These are phyloP conservation scores for Styphnolobium japonicum DNA, from an alignment of 306 rosid species.

Conservation along the genomic window DNA sequence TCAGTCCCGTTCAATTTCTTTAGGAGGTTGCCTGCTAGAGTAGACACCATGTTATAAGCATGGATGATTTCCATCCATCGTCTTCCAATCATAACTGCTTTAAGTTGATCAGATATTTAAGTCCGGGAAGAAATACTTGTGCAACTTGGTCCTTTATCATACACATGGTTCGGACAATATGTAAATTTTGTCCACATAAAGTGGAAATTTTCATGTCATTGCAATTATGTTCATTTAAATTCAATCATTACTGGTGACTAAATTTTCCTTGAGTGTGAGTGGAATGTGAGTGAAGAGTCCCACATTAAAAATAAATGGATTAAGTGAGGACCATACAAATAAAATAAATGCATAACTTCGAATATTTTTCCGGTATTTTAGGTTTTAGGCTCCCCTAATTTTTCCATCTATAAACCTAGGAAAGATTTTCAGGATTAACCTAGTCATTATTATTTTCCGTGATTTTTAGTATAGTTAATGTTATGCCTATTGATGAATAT, in stretches of 20 bases:
- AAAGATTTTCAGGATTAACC: no score
- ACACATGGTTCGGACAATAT: neutral
- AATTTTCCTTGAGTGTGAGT: no score
- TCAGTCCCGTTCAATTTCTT: constrained; percentile 73
- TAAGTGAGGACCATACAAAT: no score
- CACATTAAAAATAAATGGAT: no score
- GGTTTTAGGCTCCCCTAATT: no score
- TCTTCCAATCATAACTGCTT: neutral
- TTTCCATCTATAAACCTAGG: neutral
- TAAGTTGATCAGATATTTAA: neutral
- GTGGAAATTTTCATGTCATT: neutral
- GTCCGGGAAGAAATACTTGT: neutral
- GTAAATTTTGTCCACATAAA: neutral
- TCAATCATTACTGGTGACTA: neutral
- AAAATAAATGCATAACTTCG: no score
- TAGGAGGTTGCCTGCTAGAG: constrained; percentile 74
- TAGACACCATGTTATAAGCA: constrained; percentile 61
- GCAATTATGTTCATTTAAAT: neutral
- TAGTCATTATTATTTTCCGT: neutral
- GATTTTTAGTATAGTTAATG: neutral
- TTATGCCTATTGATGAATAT: no score
- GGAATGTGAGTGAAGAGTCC: no score
- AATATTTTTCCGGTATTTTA: no score
- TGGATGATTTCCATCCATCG: neutral
- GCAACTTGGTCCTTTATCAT: neutral